A percentile compares a stretch with the other conserved stretches of the same genome.
Evolutionary conservation across 306 rosid genomes (phyloP).

Genomic region (Malus asiatica): DNA sequence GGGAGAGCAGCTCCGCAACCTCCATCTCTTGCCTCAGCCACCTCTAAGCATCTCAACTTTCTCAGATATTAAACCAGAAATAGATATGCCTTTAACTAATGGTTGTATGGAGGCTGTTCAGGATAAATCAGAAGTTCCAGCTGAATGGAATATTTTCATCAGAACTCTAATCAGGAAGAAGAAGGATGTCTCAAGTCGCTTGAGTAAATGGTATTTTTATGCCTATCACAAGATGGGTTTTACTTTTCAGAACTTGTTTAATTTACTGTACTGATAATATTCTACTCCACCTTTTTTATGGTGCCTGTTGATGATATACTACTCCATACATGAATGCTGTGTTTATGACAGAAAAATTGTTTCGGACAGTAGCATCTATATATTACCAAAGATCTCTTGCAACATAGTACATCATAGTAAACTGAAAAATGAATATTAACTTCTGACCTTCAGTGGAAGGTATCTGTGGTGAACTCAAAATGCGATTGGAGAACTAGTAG

Average conservation of each 20-base stretch:
- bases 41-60: constrained; percentile 33
- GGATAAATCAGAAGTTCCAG: constrained; percentile 40
- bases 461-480: too few relatives aligned
- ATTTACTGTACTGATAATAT: not conserved
- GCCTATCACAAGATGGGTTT: not conserved
- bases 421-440: not conserved
- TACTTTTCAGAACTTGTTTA: not conserved
- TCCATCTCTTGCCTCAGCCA: constrained; percentile 86
- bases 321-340: not conserved
- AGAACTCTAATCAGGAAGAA: constrained; percentile 58
- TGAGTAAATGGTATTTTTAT: constrained; percentile 63
- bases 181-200: constrained; percentile 49
- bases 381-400: not conserved
- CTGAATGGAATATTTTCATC: constrained; percentile 62
- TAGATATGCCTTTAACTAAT: constrained; percentile 21
- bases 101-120: constrained; percentile 25
- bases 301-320: not conserved
- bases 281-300: not conserved
- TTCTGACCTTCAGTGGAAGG: not conserved
- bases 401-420: not conserved
- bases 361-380: not conserved
- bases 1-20: constrained; percentile 69
- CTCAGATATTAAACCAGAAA: constrained; percentile 29
- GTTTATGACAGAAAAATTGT: not conserved
- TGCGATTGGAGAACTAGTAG: too few relatives aligned